phyloP scores from a whole-genome alignment of 2,329 filamentous ascomycete genomes.

The Ophiostoma triangulosporum region DNA sequence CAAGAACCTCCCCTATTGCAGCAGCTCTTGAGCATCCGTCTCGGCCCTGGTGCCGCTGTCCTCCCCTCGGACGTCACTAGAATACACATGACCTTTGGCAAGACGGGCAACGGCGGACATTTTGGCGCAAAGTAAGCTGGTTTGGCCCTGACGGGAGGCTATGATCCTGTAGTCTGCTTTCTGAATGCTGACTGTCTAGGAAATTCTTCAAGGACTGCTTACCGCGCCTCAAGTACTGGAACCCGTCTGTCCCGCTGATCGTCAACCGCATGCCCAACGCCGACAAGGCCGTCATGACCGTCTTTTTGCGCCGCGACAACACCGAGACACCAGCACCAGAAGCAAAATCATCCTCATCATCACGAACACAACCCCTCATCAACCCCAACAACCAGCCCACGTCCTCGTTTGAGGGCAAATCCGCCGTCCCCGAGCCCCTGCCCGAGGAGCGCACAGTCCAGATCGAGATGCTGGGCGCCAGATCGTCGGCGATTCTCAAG shows the following conservation, averaged over 20 bases:
- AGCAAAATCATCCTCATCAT: not conserved
- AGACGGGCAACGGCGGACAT: constrained; percentile 49
- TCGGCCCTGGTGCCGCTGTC: constrained; percentile 71
- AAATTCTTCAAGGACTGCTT: constrained; percentile 82
- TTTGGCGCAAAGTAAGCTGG: constrained; percentile 51
- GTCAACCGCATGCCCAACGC: constrained; percentile 54
- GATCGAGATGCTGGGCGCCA: constrained; percentile 51
- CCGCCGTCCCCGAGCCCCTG: constrained; percentile 34
- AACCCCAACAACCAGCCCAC: constrained; percentile 24
- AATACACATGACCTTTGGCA: constrained; percentile 62
- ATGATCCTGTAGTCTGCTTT: not conserved
- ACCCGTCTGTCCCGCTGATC: constrained; percentile 72
- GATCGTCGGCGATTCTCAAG: constrained; percentile 47
- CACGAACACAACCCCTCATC: constrained; percentile 6
- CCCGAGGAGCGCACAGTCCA: constrained; percentile 36
- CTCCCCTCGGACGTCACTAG: constrained; percentile 63
- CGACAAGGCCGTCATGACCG: constrained; percentile 46
- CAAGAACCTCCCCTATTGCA: constrained; percentile 13
- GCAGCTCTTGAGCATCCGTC: constrained; percentile 60
- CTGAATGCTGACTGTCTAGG: constrained; percentile 32
- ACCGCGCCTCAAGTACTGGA: constrained; percentile 85
- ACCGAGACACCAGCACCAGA: not conserved
- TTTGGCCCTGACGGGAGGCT: not conserved
- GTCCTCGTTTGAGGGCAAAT: constrained; percentile 34
- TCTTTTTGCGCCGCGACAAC: constrained; percentile 41